These are phyloP conservation scores for Alternaria sp. DNA, from an alignment of 2,329 filamentous ascomycete species.

Conservation along the genomic window DNA sequence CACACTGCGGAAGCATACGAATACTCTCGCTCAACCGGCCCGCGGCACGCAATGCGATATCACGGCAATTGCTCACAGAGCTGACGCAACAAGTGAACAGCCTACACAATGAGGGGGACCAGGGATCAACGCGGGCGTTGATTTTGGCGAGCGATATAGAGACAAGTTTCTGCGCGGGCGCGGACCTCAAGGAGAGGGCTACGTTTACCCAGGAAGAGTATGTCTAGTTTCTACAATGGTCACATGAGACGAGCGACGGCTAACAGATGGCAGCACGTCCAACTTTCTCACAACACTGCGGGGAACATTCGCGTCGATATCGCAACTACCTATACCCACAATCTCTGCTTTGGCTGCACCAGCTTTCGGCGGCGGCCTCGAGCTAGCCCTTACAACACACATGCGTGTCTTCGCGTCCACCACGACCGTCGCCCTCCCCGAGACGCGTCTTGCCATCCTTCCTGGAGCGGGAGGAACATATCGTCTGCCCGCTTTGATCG, in stretches of 20 bases:
- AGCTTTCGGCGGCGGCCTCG: conserved; percentile 90
- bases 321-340: conserved; percentile 82
- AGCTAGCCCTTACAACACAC: conserved; percentile 87
- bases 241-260: not conserved
- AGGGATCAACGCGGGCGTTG: conserved; percentile 74
- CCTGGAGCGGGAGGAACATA: conserved; percentile 94
- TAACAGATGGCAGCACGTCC: conserved; percentile 65
- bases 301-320: conserved; percentile 73
- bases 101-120: conserved; percentile 66
- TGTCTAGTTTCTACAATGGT: conserved; percentile 27
- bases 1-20: conserved; percentile 81
- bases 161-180: conserved; percentile 88
- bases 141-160: conserved; percentile 87
- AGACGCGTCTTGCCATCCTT: conserved; percentile 91
- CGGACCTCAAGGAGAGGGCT: conserved; percentile 87
- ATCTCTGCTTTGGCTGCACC: conserved; percentile 85
- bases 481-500: conserved; percentile 82
- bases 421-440: conserved; percentile 80
- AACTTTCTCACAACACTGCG: conserved; percentile 81
- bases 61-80: conserved; percentile 73
- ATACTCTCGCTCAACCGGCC: conserved; percentile 88
- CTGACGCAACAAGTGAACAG: conserved; percentile 75
- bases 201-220: conserved; percentile 81
- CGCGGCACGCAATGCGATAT: conserved; percentile 87
- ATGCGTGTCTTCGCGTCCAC: conserved; percentile 86